These are phyloP conservation scores for Backusella sp. DNA, from an alignment of 192 early-diverging fungal genomes.

Conservation along the genomic window DNA sequence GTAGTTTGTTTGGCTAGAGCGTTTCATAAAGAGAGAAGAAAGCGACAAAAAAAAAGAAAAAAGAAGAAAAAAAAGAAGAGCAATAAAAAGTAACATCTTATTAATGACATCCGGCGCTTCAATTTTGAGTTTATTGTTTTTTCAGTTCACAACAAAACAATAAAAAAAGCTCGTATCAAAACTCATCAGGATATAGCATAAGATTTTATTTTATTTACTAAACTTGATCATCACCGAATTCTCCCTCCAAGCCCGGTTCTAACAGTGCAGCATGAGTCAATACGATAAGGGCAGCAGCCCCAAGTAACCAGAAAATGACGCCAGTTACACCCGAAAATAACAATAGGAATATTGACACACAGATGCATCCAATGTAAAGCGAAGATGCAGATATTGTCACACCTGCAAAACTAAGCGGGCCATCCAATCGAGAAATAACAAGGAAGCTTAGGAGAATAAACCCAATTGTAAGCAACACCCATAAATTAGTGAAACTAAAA, in stretches of 20 bases:
- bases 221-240: slow-evolving; percentile 39
- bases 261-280: slow-evolving; percentile 54
- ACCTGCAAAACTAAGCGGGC: slow-evolving; percentile 39
- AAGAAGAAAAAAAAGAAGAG: background rate
- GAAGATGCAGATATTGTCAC: slow-evolving; percentile 37
- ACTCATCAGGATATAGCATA: background rate
- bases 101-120: background rate
- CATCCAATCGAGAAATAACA: slow-evolving; percentile 41
- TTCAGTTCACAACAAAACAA: background rate
- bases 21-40: background rate
- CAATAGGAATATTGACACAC: slow-evolving; percentile 47
- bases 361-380: slow-evolving; percentile 41
- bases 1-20: background rate
- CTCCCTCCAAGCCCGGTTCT: slow-evolving; percentile 50
- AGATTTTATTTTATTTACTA: slow-evolving; percentile 3
- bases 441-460: slow-evolving; percentile 49
- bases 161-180: background rate
- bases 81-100: background rate
- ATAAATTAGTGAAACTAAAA: slow-evolving; percentile 50
- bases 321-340: slow-evolving; percentile 51
- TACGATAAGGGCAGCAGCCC: slow-evolving; percentile 51
- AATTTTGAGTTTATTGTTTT: slow-evolving; percentile 8
- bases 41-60: background rate
- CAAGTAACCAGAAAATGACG: slow-evolving; percentile 60
- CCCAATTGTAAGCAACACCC: slow-evolving; percentile 46